phyloP scores from a whole-genome alignment of 2,329 filamentous ascomycete species.

The Aspergillus sp. region DNA sequence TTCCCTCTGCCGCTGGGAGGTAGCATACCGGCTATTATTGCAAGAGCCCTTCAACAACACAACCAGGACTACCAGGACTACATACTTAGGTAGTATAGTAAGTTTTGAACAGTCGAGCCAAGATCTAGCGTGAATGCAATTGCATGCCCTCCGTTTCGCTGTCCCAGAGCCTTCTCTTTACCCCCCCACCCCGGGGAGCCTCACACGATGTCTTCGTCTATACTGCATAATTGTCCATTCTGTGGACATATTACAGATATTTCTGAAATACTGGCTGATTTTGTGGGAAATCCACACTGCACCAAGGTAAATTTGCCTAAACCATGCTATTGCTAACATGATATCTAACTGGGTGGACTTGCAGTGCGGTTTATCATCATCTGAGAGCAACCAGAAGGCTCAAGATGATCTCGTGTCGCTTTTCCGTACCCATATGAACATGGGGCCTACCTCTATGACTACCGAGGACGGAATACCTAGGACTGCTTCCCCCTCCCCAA shows the following conservation, averaged over 20 bases:
- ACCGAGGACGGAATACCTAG: conserved; percentile 35
- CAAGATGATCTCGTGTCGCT: conserved; percentile 81
- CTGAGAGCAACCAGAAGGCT: conserved; percentile 57
- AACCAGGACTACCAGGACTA: not conserved
- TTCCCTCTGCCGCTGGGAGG: not conserved
- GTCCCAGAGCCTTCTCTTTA: not conserved
- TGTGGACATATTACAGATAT: conserved; percentile 41
- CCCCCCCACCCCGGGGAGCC: too few relatives aligned
- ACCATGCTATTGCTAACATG: conserved; percentile 19
- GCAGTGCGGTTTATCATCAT: conserved; percentile 44
- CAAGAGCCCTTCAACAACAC: not conserved
- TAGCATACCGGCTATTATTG: not conserved
- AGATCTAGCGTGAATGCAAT: conserved; percentile 1
- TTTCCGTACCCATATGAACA: conserved; percentile 73
- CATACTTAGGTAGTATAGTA: not conserved
- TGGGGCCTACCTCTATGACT: conserved; percentile 43
- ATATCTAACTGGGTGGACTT: conserved; percentile 20
- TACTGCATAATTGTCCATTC: conserved; percentile 39
- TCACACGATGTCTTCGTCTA: conserved; percentile 37
- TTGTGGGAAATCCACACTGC: conserved; percentile 41
- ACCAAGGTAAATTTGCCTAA: conserved; percentile 37
- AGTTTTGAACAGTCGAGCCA: not conserved
- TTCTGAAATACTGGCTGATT: conserved; percentile 34
- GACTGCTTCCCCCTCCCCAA: conserved; percentile 40
- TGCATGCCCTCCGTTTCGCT: not conserved